phyloP scores from a whole-genome alignment of 495 filamentous ascomycete species.

The Neurospora sp. region DNA sequence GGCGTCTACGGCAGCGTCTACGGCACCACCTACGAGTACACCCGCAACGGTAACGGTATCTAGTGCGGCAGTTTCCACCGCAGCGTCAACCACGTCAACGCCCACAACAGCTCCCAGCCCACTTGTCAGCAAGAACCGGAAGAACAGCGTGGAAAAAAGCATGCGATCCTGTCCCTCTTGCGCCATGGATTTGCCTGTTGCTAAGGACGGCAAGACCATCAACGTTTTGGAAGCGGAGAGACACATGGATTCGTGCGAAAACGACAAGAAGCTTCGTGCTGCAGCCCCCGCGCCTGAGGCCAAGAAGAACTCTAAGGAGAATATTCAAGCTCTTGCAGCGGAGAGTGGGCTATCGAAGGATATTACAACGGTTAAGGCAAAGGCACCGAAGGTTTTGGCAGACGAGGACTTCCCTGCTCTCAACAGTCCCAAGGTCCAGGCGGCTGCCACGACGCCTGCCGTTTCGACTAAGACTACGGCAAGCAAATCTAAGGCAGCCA shows the following conservation, averaged over 20 bases:
- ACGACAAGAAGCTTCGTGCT: constrained; percentile 3
- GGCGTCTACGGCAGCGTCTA: not conserved
- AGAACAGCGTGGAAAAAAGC: not conserved
- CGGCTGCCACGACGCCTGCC: constrained; percentile 10
- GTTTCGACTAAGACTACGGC: constrained; percentile 16
- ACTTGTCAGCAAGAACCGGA: constrained; percentile 12
- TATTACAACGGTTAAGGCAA: constrained; percentile 34
- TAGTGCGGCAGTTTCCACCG: not conserved
- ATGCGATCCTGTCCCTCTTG: not conserved
- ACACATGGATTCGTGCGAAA: not conserved
- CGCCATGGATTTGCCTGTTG: not conserved
- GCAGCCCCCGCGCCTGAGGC: constrained; percentile 19
- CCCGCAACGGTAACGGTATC: not conserved
- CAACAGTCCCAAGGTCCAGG: constrained; percentile 25
- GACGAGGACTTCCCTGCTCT: constrained; percentile 54
- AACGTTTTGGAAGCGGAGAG: not conserved
- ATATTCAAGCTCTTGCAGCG: constrained; percentile 35
- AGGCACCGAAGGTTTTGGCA: constrained; percentile 30
- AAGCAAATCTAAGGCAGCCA: constrained; percentile 14
- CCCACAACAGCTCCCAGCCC: constrained; percentile 3
- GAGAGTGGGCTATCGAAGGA: constrained; percentile 37
- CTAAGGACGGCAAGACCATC: not conserved
- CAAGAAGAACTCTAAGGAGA: constrained; percentile 42
- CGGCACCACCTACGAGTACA: not conserved
- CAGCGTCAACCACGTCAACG: not conserved